Evolutionary conservation across 2,329 filamentous ascomycete genomes (phyloP).

Genomic region (Cladosporium sp.): DNA sequence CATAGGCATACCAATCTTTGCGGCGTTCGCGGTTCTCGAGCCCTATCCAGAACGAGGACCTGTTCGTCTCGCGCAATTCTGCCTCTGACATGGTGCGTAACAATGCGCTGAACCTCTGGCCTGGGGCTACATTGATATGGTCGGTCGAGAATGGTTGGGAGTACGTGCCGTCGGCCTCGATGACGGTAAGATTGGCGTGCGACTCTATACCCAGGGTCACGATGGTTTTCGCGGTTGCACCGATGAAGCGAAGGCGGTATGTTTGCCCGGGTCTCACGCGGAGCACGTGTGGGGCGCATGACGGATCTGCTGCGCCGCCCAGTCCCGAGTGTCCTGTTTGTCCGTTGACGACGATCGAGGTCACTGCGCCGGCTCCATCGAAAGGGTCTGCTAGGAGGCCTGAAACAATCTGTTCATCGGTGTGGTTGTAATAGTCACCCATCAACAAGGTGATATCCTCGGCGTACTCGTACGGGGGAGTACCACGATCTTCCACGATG

Average conservation of each 20-base stretch:
- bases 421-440: slow-evolving; percentile 54
- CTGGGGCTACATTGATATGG: neutral
- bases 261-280: slow-evolving; percentile 57
- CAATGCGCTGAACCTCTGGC: neutral
- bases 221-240: slow-evolving; percentile 52
- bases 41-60: neutral
- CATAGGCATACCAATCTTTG: neutral
- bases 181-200: slow-evolving; percentile 54
- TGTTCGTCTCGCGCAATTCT: neutral
- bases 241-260: slow-evolving; percentile 60
- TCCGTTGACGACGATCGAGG: neutral
- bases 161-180: slow-evolving; percentile 55
- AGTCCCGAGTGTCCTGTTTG: neutral
- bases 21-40: neutral
- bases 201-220: slow-evolving; percentile 53
- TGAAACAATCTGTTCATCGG: slow-evolving; percentile 48
- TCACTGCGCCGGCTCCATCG: slow-evolving; percentile 1
- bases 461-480: slow-evolving; percentile 56
- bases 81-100: neutral
- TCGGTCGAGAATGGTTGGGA: slow-evolving; percentile 28
- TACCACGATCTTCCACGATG: slow-evolving; percentile 47
- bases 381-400: slow-evolving; percentile 50
- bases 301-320: neutral
- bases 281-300: slow-evolving; percentile 37
- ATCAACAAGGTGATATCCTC: slow-evolving; percentile 56